Evolutionary conservation across 768 basidiomycete species (phyloP).

Genomic region (Collybia sordida): DNA sequence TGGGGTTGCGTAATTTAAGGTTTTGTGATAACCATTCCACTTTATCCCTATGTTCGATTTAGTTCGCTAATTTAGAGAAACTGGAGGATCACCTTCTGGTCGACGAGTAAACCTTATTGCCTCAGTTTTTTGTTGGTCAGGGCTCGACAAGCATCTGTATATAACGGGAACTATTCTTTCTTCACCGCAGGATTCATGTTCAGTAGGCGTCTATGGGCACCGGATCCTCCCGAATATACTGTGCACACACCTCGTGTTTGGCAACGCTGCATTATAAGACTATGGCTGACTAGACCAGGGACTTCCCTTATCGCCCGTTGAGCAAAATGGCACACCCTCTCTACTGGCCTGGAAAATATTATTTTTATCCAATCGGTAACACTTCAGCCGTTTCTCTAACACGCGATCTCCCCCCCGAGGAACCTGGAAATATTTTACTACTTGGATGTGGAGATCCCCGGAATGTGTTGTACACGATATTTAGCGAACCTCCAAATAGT

Average conservation of each 20-base stretch:
- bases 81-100: too few relatives aligned
- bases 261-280: not conserved
- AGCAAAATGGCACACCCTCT: constrained; percentile 35
- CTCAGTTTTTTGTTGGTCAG: too few relatives aligned
- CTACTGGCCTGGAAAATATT: constrained; percentile 35
- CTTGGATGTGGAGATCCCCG: constrained; percentile 50
- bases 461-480: constrained; percentile 43
- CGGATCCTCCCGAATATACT: too few relatives aligned
- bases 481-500: constrained; percentile 19
- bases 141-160: not conserved
- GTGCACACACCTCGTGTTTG: not conserved
- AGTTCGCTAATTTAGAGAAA: too few relatives aligned
- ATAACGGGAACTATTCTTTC: not conserved
- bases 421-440: constrained; percentile 38
- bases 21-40: too few relatives aligned
- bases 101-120: too few relatives aligned
- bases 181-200: not conserved
- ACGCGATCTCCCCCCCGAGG: constrained; percentile 38
- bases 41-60: too few relatives aligned
- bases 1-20: too few relatives aligned
- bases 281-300: not conserved
- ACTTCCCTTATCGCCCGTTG: not conserved
- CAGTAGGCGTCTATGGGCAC: too few relatives aligned
- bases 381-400: constrained; percentile 45
- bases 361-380: constrained; percentile 53